Base-by-base conservation (phyloP, 768 basidiomycete genomes). In the Podaxis carcinomalis region DNA sequence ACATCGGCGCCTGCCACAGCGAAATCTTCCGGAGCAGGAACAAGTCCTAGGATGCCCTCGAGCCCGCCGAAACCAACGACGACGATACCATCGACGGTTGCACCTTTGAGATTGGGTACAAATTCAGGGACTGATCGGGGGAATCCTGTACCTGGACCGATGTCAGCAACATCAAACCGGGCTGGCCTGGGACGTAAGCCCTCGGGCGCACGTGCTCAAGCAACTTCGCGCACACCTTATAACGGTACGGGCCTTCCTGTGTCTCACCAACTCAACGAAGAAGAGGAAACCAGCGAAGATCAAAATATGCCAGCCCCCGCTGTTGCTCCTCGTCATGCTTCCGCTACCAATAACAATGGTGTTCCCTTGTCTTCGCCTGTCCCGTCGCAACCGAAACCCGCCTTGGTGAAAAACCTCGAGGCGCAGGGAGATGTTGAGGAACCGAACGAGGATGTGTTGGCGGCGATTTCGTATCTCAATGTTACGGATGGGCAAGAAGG, bases 131-230 rank as follows among this genome's bases (percentile, higher is more conserved):
- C 56, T 35, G 61, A 53, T 47, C 61, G 55, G 53, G 57, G 39
- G 40, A 55, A 46, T 32, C 36, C 44, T 9, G 42, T 10, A 67
- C 71, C 73, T 19, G 47, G 56, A 11, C 35, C 23, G 19, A 46
- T 56, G 54, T 56, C 54, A 42, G 44, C 56, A 40, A 36, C 49
- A 50, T 51, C 57, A 59, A 51, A 21, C 62, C 75, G 79, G 66
- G 74, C 72, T 68, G 77, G 66, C 56, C 69, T 78, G 51, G 86
- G 87, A 74, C 86, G 89, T 73, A 90, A 89, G 68, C 90, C 90
- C 21, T 87, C 89, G 35, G 90, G 90, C 52, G 90, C 90, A 86
- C 90, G 90, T 86, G 90, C 87, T 51, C 83, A 78, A 59, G 79
- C 81, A 66, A 74, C 73, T 60, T 75, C 61, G 67, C 65, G 73